These are phyloP conservation scores for Herpotrichia juniperi DNA, from an alignment of 2,329 filamentous ascomycete species.

Conservation along the genomic window DNA sequence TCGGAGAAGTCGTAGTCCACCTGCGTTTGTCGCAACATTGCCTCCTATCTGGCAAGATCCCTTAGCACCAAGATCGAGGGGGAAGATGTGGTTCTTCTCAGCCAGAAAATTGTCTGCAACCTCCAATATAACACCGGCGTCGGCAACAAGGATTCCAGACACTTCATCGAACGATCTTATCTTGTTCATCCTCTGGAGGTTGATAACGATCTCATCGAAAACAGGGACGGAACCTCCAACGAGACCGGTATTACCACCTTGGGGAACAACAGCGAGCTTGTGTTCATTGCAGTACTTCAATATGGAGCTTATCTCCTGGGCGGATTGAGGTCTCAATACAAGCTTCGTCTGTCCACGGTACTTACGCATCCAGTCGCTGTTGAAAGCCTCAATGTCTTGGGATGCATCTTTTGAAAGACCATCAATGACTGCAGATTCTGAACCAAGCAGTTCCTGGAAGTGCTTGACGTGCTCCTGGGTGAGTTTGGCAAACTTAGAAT, in stretches of 20 bases:
- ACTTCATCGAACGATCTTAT: slow-evolving; percentile 93
- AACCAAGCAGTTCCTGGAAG: slow-evolving; percentile 82
- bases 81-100: slow-evolving; percentile 86
- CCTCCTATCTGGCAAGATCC: slow-evolving; percentile 96
- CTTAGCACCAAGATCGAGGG: slow-evolving; percentile 95
- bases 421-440: slow-evolving; percentile 81
- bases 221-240: slow-evolving; percentile 96
- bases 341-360: slow-evolving; percentile 89
- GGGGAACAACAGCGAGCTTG: slow-evolving; percentile 89
- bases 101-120: slow-evolving; percentile 84
- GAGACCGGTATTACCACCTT: slow-evolving; percentile 95
- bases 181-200: slow-evolving; percentile 85
- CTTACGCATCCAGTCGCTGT: slow-evolving; percentile 99
- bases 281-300: slow-evolving; percentile 95
- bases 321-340: slow-evolving; percentile 83
- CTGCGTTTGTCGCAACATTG: slow-evolving; percentile 95
- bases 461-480: slow-evolving; percentile 79
- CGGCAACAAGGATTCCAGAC: slow-evolving; percentile 86
- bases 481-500: slow-evolving; percentile 75
- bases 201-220: slow-evolving; percentile 97
- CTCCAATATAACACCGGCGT: slow-evolving; percentile 91
- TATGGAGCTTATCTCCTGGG: slow-evolving; percentile 88
- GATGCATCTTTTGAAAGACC: slow-evolving; percentile 75
- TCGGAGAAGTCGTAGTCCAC: slow-evolving; percentile 83
- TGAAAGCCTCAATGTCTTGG: slow-evolving; percentile 89